Percentiles rank a stretch among this genome's conserved stretches.
These are phyloP conservation scores for Fraxinus ornus DNA, from an alignment of 305 asterid genomes.

Conservation along the genomic window DNA sequence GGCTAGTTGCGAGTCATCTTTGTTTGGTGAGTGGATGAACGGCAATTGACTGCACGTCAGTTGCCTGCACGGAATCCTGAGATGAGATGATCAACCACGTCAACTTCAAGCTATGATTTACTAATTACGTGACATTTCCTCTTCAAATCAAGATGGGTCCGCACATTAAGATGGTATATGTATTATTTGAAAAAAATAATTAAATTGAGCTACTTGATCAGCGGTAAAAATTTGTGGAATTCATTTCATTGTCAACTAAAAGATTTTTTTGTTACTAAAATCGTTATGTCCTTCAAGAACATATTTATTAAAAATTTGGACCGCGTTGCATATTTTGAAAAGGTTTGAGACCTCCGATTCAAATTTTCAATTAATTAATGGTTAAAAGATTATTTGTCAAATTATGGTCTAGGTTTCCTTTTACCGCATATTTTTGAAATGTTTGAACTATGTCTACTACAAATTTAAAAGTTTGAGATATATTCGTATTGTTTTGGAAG, in stretches of 20 bases:
- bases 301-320: no score
- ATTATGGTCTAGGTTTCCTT: neutral
- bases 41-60: neutral
- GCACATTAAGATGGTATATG: neutral
- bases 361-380: no score
- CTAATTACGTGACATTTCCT: neutral
- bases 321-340: no score
- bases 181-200: neutral
- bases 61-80: neutral
- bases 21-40: neutral
- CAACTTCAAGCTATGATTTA: neutral
- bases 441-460: neutral
- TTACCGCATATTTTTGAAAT: neutral
- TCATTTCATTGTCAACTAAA: neutral
- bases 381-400: neutral
- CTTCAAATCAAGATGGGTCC: neutral
- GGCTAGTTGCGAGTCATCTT: neutral
- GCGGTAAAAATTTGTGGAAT: neutral
- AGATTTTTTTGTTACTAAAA: no score
- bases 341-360: neutral
- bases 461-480: no score
- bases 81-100: neutral
- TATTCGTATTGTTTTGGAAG: neutral
- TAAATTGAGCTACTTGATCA: neutral
- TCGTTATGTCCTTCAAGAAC: neutral